These are phyloP conservation scores for Bryoerythrophyllum caledonicum DNA, from an alignment of 225 moss, liverwort and hornwort genomes.

Conservation along the genomic window DNA sequence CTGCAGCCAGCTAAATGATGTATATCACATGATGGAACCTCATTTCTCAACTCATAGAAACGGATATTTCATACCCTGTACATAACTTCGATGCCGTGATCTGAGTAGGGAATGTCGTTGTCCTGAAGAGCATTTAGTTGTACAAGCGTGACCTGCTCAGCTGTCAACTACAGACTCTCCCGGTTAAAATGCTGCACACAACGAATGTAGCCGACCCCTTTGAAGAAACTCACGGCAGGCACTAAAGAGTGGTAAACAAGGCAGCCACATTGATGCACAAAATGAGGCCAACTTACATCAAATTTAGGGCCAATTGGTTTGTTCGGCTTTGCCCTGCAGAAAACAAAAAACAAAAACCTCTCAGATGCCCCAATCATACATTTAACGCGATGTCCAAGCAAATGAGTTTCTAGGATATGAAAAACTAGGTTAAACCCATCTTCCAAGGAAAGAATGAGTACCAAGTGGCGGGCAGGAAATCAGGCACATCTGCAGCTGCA, in stretches of 20 bases:
- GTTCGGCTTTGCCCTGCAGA: slow-evolving; percentile 52
- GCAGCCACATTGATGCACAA: background rate
- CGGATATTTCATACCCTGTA: slow-evolving; percentile 63
- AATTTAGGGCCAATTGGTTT: slow-evolving; percentile 59
- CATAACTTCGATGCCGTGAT: slow-evolving; percentile 98
- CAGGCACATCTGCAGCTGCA: slow-evolving; percentile 52
- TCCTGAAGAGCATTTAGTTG: slow-evolving; percentile 84
- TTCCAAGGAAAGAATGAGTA: background rate
- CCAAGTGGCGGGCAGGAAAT: slow-evolving; percentile 66
- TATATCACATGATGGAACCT: slow-evolving; percentile 11
- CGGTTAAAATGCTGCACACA: slow-evolving; percentile 39
- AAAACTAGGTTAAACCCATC: slow-evolving; percentile 16
- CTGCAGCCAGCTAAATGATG: slow-evolving; percentile 53
- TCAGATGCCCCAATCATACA: background rate
- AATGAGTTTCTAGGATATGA: background rate
- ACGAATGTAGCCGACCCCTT: slow-evolving; percentile 4
- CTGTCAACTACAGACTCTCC: slow-evolving; percentile 79
- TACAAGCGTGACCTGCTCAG: slow-evolving; percentile 81
- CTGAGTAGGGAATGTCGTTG: slow-evolving; percentile 86
- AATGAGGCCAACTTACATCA: slow-evolving; percentile 39
- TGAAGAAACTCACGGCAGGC: background rate
- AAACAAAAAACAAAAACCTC: background rate
- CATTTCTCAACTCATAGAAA: slow-evolving; percentile 8
- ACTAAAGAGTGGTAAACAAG: background rate
- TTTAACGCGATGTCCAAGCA: slow-evolving; percentile 5